Evolutionary conservation across 2,329 filamentous ascomycete species (phyloP).

Genomic region (Venturia pyrina): DNA sequence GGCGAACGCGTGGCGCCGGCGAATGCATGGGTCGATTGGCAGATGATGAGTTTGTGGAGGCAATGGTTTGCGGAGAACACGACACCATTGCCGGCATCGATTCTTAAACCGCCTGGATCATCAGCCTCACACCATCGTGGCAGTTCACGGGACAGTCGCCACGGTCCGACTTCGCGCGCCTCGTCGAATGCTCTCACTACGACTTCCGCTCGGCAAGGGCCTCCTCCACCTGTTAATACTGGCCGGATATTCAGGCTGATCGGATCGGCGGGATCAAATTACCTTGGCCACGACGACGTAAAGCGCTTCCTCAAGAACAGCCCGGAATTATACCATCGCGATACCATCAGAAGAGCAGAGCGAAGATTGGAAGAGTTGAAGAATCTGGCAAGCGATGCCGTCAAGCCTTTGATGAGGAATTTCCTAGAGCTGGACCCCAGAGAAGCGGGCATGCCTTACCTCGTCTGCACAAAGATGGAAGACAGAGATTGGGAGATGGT

Average conservation of each 20-base stretch:
- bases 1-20: constrained; percentile 75
- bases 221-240: constrained; percentile 32
- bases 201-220: constrained; percentile 6
- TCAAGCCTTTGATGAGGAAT: constrained; percentile 77
- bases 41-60: constrained; percentile 75
- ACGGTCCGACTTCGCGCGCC: constrained; percentile 7
- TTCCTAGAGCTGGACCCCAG: constrained; percentile 69
- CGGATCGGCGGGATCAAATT: constrained; percentile 53
- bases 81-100: constrained; percentile 53
- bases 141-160: constrained; percentile 5
- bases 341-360: constrained; percentile 80
- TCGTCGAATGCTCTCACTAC: background rate
- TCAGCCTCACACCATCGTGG: constrained; percentile 13
- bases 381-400: constrained; percentile 67
- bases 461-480: constrained; percentile 55
- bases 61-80: constrained; percentile 92
- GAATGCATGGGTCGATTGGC: constrained; percentile 80
- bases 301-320: constrained; percentile 81
- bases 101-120: constrained; percentile 31
- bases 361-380: constrained; percentile 83
- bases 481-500: constrained; percentile 53
- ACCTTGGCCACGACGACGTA: constrained; percentile 76
- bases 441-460: constrained; percentile 44
- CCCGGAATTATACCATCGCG: constrained; percentile 72
- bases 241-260: constrained; percentile 72